Conservation (phyloP, 768 basidiomycete species). For the Amanita phalloides region DNA sequence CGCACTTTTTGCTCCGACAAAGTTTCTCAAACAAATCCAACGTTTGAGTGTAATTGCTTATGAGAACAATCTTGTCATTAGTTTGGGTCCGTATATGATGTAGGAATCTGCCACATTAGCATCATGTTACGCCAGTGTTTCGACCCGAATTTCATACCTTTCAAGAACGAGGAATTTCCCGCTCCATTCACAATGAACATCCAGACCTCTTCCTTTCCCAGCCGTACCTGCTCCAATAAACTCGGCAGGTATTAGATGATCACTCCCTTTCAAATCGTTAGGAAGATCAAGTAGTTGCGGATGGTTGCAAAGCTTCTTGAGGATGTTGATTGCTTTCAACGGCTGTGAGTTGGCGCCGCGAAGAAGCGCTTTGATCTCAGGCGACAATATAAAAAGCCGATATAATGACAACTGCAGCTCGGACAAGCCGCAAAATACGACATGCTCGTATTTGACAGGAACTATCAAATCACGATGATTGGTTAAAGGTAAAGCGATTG, state of each 20-base stretch:
- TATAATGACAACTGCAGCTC: slow-evolving; percentile 80
- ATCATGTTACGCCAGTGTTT: background rate
- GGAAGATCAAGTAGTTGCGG: slow-evolving; percentile 85
- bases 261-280: slow-evolving; percentile 73
- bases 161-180: slow-evolving; percentile 94
- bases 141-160: slow-evolving; percentile 35
- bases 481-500: background rate
- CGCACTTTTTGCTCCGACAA: slow-evolving; percentile 75
- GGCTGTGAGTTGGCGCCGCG: slow-evolving; percentile 86
- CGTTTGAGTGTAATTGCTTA: slow-evolving; percentile 95
- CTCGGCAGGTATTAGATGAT: slow-evolving; percentile 70
- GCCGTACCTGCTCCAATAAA: slow-evolving; percentile 50
- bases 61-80: slow-evolving; percentile 91
- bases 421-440: slow-evolving; percentile 86
- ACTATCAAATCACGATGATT: slow-evolving; percentile 19
- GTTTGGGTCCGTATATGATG: slow-evolving; percentile 74
- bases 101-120: slow-evolving; percentile 48
- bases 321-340: slow-evolving; percentile 89
- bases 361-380: slow-evolving; percentile 83
- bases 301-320: slow-evolving; percentile 95
- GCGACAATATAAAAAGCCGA: slow-evolving; percentile 83
- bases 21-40: slow-evolving; percentile 88
- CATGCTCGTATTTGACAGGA: slow-evolving; percentile 98
- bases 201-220: slow-evolving; percentile 32
- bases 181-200: slow-evolving; percentile 71